These are phyloP conservation scores for Dothideomycetes sp. DNA, from an alignment of 2,329 filamentous ascomycete genomes.

Conservation along the genomic window DNA sequence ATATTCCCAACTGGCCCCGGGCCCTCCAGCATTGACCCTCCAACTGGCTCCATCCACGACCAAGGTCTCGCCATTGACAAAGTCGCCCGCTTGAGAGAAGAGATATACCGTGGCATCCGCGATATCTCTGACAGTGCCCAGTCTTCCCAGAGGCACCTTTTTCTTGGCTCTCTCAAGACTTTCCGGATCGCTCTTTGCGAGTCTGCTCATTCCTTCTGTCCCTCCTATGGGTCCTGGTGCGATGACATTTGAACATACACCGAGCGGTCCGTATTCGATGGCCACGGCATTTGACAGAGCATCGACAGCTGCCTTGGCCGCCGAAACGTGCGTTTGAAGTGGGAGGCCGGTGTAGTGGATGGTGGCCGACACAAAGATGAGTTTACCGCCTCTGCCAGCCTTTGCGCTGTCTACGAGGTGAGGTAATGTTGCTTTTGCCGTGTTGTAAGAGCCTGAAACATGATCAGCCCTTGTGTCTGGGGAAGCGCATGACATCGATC, in stretches of 20 bases:
- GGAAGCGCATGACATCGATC: no score
- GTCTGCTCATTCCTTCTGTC: constrained; percentile 56
- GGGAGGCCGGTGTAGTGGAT: constrained; percentile 84
- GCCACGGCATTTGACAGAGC: constrained; percentile 69
- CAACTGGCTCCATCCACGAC: constrained; percentile 55
- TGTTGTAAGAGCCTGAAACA: constrained; percentile 95
- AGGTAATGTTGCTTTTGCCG: constrained; percentile 81
- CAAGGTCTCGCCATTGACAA: constrained; percentile 72
- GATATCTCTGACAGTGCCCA: constrained; percentile 76
- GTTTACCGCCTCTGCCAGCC: constrained; percentile 64
- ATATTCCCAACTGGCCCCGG: constrained; percentile 39
- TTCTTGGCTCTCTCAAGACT: constrained; percentile 24
- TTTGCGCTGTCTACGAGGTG: constrained; percentile 67
- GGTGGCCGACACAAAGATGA: constrained; percentile 82
- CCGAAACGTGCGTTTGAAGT: constrained; percentile 79
- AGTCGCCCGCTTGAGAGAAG: constrained; percentile 77
- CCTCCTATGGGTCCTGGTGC: constrained; percentile 76
- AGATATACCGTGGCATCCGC: constrained; percentile 86
- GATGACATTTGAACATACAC: constrained; percentile 80
- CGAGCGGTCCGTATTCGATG: constrained; percentile 82
- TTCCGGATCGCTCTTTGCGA: constrained; percentile 30
- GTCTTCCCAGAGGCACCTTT: constrained; percentile 61
- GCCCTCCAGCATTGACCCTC: constrained; percentile 32
- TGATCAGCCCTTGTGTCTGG: no score
- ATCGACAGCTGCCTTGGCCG: constrained; percentile 87